These are phyloP conservation scores for Magnusiomyces paraingens DNA, from an alignment of 1,139 yeast species.

Conservation along the genomic window DNA sequence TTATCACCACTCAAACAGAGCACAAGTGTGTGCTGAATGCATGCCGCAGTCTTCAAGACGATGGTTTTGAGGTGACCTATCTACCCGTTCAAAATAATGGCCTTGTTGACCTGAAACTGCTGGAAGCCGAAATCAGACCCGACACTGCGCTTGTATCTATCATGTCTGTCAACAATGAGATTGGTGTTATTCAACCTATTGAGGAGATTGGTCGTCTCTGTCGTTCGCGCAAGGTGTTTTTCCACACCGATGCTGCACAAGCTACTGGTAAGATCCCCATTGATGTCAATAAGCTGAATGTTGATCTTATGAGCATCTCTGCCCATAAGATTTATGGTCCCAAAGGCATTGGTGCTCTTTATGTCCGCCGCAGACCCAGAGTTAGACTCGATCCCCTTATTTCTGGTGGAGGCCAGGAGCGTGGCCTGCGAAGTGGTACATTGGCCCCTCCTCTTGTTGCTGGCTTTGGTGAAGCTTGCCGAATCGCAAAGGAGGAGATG, in stretches of 20 bases:
- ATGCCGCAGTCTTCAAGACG: slow-evolving; percentile 90
- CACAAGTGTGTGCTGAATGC: slow-evolving; percentile 97
- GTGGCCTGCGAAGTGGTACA: slow-evolving; percentile 96
- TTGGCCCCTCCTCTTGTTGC: slow-evolving; percentile 91
- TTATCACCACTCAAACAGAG: slow-evolving; percentile 93
- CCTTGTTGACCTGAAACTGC: slow-evolving; percentile 64
- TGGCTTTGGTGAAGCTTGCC: slow-evolving; percentile 97
- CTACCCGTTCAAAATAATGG: slow-evolving; percentile 82
- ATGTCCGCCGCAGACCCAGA: slow-evolving; percentile 95
- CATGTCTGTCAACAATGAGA: slow-evolving; percentile 97
- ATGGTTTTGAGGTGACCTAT: slow-evolving; percentile 94
- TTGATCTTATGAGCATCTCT: slow-evolving; percentile 87
- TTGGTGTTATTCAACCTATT: slow-evolving; percentile 94
- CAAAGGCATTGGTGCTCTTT: slow-evolving; percentile 94
- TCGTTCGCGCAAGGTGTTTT: slow-evolving; percentile 78
- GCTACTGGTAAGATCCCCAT: slow-evolving; percentile 91
- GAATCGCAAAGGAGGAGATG: slow-evolving; percentile 69
- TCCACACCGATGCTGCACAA: slow-evolving; percentile 99
- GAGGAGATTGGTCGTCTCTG: slow-evolving; percentile 91
- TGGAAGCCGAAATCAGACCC: slow-evolving; percentile 79
- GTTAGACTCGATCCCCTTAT: slow-evolving; percentile 93
- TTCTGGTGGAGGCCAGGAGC: slow-evolving; percentile 98
- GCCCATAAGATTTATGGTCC: slow-evolving; percentile 98
- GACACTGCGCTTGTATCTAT: slow-evolving; percentile 89
- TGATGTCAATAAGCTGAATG: slow-evolving; percentile 89